phyloP scores from a whole-genome alignment of 805 yeast genomes.

The Ascoidea asiatica region DNA sequence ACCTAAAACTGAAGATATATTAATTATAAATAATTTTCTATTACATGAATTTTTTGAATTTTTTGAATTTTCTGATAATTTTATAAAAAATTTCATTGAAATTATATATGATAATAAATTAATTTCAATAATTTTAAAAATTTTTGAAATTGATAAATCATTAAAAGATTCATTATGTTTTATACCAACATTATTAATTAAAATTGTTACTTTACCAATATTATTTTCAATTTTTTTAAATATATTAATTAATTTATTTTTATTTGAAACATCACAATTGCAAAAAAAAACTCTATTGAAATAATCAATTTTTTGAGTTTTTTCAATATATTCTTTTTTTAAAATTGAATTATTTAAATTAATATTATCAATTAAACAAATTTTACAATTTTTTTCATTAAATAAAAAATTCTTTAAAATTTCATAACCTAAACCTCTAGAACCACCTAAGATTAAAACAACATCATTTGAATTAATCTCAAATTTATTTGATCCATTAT shows the following conservation, averaged over 20 bases:
- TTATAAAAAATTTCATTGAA: conserved; percentile 4
- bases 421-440: conserved; percentile 28
- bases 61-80: conserved; percentile 1
- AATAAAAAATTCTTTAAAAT: conserved; percentile 16
- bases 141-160: conserved; percentile 11
- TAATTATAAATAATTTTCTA: conserved; percentile 18
- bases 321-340: neutral
- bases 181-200: conserved; percentile 30
- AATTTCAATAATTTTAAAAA: conserved; percentile 11
- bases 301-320: neutral
- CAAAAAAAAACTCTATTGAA: conserved; percentile 10
- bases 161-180: conserved; percentile 20
- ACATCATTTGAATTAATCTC: conserved; percentile 1
- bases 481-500: neutral
- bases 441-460: conserved; percentile 28
- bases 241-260: conserved; percentile 9
- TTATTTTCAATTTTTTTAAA: conserved; percentile 12
- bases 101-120: conserved; percentile 7
- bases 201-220: conserved; percentile 6
- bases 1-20: conserved; percentile 27
- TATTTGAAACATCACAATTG: conserved; percentile 21
- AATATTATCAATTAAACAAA: conserved; percentile 16
- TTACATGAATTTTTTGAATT: conserved; percentile 1
- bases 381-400: conserved; percentile 12
- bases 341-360: neutral